A percentile compares a stretch with the other conserved stretches of the same genome.
Conservation (phyloP, 1,284 basidiomycete species). For the Pascua guehoae region DNA sequence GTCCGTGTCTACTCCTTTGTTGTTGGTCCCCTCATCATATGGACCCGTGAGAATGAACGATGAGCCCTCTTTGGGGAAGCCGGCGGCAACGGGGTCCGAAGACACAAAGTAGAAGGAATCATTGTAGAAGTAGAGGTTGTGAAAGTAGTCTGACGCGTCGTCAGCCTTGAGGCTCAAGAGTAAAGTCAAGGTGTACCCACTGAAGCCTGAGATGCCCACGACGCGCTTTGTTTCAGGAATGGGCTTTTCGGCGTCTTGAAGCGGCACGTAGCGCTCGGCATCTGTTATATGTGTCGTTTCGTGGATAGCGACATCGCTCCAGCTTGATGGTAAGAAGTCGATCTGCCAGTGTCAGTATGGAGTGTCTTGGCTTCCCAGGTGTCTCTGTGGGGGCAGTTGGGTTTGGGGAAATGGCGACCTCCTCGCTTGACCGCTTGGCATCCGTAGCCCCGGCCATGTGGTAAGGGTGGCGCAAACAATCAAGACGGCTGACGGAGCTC, state of each 20-base stretch:
- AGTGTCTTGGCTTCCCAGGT: no score
- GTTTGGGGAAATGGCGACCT: no score
- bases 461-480: no score
- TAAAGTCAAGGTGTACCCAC: conserved; percentile 11
- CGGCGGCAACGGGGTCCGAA: conserved; percentile 20
- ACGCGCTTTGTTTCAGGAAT: conserved; percentile 19
- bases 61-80: conserved; percentile 23
- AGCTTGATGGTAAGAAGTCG: no score
- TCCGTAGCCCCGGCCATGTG: no score
- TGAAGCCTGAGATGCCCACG: conserved; percentile 27
- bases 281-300: neutral
- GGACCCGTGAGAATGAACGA: conserved; percentile 2
- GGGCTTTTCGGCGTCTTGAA: neutral
- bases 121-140: conserved; percentile 54
- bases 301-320: neutral
- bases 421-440: no score
- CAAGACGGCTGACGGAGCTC: no score
- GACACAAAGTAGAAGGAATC: conserved; percentile 37
- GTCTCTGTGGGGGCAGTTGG: no score
- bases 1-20: neutral
- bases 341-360: no score
- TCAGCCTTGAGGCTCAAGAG: neutral
- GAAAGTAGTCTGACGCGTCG: conserved; percentile 49
- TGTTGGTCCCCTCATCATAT: conserved; percentile 4
- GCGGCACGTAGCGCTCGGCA: neutral